Evolutionary conservation across 108 stramenopile species (phyloP).

Genomic region (Nannochloropsis salina): DNA sequence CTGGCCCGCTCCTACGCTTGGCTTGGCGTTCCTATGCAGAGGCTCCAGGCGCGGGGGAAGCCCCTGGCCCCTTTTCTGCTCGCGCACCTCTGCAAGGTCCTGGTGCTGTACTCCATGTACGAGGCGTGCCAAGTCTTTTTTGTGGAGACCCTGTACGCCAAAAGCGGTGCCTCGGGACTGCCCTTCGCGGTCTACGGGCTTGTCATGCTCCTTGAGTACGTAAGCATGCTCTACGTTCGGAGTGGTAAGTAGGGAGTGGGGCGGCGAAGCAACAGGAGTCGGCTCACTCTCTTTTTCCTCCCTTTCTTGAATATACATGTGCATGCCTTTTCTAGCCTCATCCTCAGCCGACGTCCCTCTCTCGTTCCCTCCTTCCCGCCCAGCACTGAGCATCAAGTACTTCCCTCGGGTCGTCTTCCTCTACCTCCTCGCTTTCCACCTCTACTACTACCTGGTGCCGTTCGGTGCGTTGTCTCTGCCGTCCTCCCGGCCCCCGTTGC

Average conservation of each 20-base stretch:
- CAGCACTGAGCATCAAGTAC: constrained; percentile 8
- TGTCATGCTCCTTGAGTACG: background rate
- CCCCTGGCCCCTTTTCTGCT: background rate
- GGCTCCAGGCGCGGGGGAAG: background rate
- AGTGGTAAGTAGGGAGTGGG: background rate
- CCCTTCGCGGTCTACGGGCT: background rate
- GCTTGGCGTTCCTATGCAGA: background rate
- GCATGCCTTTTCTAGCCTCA: no score
- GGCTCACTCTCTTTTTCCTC: background rate
- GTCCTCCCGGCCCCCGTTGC: background rate
- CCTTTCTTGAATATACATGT: no score
- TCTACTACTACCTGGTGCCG: background rate
- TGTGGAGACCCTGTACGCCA: background rate
- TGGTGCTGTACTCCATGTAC: background rate
- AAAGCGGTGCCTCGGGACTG: background rate
- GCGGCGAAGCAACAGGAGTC: background rate
- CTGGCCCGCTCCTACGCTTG: background rate
- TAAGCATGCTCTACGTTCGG: background rate
- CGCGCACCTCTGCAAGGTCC: background rate
- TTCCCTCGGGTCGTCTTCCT: background rate
- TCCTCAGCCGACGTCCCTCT: background rate
- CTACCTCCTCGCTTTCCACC: constrained; percentile 14
- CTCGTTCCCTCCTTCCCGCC: background rate
- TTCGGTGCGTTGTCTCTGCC: background rate
- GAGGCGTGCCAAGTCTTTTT: background rate